These are phyloP conservation scores for Wickerhamomyces mucosus DNA, from an alignment of 805 yeast species.

Conservation along the genomic window DNA sequence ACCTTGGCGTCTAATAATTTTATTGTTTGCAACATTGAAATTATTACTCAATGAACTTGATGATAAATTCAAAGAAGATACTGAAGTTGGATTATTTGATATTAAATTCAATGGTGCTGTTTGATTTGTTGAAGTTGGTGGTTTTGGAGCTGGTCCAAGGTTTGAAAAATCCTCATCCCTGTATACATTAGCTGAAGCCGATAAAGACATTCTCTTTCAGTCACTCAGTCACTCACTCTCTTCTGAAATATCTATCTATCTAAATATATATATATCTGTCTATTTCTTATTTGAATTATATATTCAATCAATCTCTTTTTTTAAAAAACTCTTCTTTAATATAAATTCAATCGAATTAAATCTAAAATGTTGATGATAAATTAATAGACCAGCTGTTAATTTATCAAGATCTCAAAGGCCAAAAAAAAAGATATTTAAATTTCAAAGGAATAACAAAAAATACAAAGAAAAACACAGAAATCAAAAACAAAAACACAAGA, in stretches of 20 bases:
- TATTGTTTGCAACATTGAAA: slow-evolving; percentile 13
- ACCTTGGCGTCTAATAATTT: slow-evolving; percentile 39
- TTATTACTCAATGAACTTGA: not conserved
- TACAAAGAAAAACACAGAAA: too few relatives aligned
- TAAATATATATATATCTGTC: too few relatives aligned
- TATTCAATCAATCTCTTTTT: too few relatives aligned
- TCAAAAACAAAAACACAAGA: too few relatives aligned
- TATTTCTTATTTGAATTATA: too few relatives aligned
- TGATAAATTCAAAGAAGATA: slow-evolving; percentile 9
- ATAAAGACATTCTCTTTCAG: slow-evolving; percentile 23
- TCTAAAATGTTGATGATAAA: not conserved
- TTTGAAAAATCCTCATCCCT: slow-evolving; percentile 38
- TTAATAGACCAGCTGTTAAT: not conserved
- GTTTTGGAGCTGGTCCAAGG: slow-evolving; percentile 48
- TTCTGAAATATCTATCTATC: too few relatives aligned
- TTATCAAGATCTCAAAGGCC: too few relatives aligned
- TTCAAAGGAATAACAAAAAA: too few relatives aligned
- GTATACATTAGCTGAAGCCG: slow-evolving; percentile 34
- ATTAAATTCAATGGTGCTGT: slow-evolving; percentile 25
- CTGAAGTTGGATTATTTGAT: slow-evolving; percentile 19
- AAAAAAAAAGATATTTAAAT: too few relatives aligned
- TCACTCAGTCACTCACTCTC: too few relatives aligned
- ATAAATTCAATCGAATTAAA: not conserved
- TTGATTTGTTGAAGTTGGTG: slow-evolving; percentile 28
- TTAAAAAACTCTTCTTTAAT: too few relatives aligned